These are phyloP conservation scores for Xylaria sp. DNA, from an alignment of 2,329 filamentous ascomycete species.

Conservation along the genomic window DNA sequence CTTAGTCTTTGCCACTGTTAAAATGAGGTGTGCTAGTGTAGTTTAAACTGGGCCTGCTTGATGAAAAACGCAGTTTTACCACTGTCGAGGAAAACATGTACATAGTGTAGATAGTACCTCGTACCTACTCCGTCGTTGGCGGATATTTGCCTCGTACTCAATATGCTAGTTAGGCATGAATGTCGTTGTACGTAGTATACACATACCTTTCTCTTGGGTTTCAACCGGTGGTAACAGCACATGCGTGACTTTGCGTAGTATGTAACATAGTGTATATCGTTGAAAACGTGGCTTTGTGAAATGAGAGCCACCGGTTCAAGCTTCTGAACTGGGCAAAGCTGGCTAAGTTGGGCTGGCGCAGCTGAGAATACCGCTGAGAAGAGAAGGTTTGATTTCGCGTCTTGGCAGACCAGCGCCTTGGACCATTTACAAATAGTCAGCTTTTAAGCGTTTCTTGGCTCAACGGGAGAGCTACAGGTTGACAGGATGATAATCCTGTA, in stretches of 20 bases:
- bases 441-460: conserved; percentile 16
- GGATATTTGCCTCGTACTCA: neutral
- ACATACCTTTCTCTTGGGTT: neutral
- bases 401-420: conserved; percentile 14
- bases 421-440: conserved; percentile 29
- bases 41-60: no score
- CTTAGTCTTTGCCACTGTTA: neutral
- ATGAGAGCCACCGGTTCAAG: conserved; percentile 2
- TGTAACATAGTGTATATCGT: neutral
- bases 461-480: conserved; percentile 27
- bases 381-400: neutral
- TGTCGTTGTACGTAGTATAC: neutral
- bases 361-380: conserved; percentile 14
- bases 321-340: conserved; percentile 1
- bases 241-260: no score
- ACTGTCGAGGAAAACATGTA: neutral
- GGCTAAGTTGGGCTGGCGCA: conserved; percentile 1
- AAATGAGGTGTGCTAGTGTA: neutral
- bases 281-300: conserved; percentile 3
- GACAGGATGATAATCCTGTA: no score
- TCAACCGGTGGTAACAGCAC: neutral
- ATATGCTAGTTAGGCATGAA: neutral
- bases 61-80: no score
- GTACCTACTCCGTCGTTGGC: neutral
- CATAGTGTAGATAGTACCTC: neutral